These are phyloP conservation scores for Thinopyrum obtusiflorum DNA, from an alignment of 202 grass and related monocot genomes.

Conservation along the genomic window DNA sequence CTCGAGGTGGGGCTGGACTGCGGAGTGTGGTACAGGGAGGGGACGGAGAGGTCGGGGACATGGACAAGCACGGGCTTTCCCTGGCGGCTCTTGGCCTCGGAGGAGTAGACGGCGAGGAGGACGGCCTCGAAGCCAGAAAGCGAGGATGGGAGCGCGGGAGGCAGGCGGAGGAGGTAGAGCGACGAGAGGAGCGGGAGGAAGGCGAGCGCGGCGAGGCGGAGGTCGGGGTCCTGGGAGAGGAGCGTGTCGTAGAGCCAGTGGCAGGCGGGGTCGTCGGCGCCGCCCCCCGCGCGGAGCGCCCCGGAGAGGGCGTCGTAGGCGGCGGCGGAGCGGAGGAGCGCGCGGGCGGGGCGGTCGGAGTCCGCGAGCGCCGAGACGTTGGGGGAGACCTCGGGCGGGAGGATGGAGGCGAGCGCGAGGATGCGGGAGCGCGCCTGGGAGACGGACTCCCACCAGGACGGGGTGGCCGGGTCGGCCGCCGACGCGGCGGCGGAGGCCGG, in stretches of 20 bases:
- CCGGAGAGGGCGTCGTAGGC: conserved; percentile 51
- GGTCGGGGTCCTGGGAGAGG: conserved; percentile 80
- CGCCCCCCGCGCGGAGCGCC: conserved; percentile 43
- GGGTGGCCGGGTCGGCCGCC: conserved; percentile 23
- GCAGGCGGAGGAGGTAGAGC: conserved; percentile 77
- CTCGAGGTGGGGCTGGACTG: conserved; percentile 39
- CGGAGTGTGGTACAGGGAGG: conserved; percentile 85
- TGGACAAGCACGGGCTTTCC: conserved; percentile 82
- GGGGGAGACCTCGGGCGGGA: conserved; percentile 37
- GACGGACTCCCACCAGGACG: conserved; percentile 88
- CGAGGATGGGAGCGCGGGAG: conserved; percentile 43
- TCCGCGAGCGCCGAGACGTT: conserved; percentile 56
- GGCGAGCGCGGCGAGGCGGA: conserved; percentile 80
- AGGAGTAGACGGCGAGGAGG: conserved; percentile 85
- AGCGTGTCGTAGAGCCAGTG: conserved; percentile 97
- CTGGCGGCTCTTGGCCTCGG: conserved; percentile 72
- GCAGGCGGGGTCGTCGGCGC: conserved; percentile 75
- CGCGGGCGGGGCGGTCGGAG: conserved; percentile 53
- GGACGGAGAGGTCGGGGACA: conserved; percentile 76
- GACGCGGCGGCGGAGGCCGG: conserved; percentile 11
- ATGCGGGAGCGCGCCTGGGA: conserved; percentile 83
- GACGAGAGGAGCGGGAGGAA: conserved; percentile 84
- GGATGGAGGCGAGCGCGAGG: conserved; percentile 60
- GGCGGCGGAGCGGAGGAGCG: conserved; percentile 42
- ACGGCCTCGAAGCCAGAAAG: conserved; percentile 93